A percentile compares a stretch with the other conserved stretches of the same genome.
phyloP scores from a whole-genome alignment of 306 rosid genomes.

The Inga oerstediana region DNA sequence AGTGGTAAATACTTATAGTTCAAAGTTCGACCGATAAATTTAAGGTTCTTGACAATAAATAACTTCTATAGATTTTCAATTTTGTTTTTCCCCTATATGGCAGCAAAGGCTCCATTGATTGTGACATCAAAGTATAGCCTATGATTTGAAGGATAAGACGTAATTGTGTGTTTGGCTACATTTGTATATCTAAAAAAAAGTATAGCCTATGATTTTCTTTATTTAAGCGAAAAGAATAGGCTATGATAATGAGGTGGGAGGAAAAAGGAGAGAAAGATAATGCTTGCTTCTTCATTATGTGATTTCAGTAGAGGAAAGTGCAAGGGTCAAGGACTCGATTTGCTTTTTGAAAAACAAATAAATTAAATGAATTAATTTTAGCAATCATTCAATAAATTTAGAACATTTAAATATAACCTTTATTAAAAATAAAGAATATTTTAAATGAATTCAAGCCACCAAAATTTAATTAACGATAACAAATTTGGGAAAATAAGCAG shows the following conservation, averaged over 20 bases:
- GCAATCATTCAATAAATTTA: neutral
- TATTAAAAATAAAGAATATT: neutral
- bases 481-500: neutral
- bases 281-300: neutral
- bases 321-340: conserved; percentile 2
- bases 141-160: neutral
- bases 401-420: neutral
- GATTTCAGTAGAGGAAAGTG: conserved; percentile 12
- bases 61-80: neutral
- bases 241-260: conserved; percentile 14
- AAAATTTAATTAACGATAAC: neutral
- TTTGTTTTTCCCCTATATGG: neutral
- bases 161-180: no score
- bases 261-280: conserved; percentile 11
- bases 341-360: neutral
- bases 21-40: no score
- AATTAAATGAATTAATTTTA: neutral
- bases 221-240: neutral
- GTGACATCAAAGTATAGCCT: conserved; percentile 6
- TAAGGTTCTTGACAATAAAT: neutral
- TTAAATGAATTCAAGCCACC: neutral
- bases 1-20: no score
- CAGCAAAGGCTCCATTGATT: neutral
- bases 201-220: neutral
- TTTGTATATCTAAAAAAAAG: neutral